Evolutionary conservation across 257 asterid genomes (phyloP), one percentile per base, ranked within the genome.

Genomic region (Solanum piurae): DNA sequence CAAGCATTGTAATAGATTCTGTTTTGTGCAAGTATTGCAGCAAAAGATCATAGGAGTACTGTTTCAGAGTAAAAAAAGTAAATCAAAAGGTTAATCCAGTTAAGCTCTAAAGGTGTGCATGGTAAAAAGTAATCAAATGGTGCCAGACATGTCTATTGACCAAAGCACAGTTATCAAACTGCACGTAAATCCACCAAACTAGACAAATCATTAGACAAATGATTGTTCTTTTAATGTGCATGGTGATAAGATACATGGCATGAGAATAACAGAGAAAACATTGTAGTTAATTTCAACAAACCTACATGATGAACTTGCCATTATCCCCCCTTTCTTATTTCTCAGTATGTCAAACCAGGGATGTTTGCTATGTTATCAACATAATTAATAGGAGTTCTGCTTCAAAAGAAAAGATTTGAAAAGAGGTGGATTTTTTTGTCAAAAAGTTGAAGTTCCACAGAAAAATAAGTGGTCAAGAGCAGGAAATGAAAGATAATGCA

Each of bases 31-130:
- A 89, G 90, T 93, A 96, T 93, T 97, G 99, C 89, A 96, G 91
- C 92, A 97, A 95, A 64, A 97, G 95, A 89, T 97, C 98, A 83
- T 96, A 94, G 21, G 99, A 94, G 89, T 95, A 97, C 99, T 97
- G 94, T 62, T 77, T 85, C 85, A 80, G 64, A 88, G 89, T 86
- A 83, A 38, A 46, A 46, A 40, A 85, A 88, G 37, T 85, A 84
- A 74, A 86, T 82, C 66, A 91, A 89, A 68, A 71, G 72, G 89
- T 37, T 25, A 38, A 66, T 73, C 84, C 83, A 83, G 76, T 86
- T 80, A 29, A 18, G 66, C n/a, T 16, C 20, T 18, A 29, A 31
- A 29, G n/a, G 68, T 9, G 29, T 49, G 69, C 31, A 29, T 29
- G 20, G 85, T 29, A 52, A 52, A 80, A 80, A 49, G 40, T 36